Evolutionary conservation across 2,329 filamentous ascomycete genomes (phyloP).

Genomic region (Aureobasidium sp.): DNA sequence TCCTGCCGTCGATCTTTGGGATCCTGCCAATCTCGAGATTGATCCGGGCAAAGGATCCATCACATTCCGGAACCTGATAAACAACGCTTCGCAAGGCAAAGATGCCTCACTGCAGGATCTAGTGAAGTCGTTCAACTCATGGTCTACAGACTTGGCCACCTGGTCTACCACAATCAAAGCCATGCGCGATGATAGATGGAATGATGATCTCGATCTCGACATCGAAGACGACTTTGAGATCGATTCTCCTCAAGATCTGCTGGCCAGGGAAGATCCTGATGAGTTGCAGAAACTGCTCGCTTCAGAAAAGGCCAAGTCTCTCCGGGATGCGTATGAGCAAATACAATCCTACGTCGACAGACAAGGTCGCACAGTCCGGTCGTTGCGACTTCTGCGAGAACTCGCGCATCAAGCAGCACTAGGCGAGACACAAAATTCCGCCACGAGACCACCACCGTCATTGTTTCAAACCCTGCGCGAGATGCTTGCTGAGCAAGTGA

Average conservation of each 20-base stretch:
- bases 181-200: slow-evolving; percentile 63
- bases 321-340: slow-evolving; percentile 49
- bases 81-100: slow-evolving; percentile 63
- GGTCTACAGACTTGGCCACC: slow-evolving; percentile 65
- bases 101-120: slow-evolving; percentile 57
- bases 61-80: slow-evolving; percentile 60
- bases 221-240: slow-evolving; percentile 65
- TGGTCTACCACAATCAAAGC: slow-evolving; percentile 55
- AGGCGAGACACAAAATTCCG: slow-evolving; percentile 5
- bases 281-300: slow-evolving; percentile 42
- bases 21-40: slow-evolving; percentile 20
- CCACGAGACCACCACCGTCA: slow-evolving; percentile 46
- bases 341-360: slow-evolving; percentile 19
- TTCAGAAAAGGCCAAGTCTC: slow-evolving; percentile 39
- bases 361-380: slow-evolving; percentile 48
- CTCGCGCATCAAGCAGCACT: slow-evolving; percentile 57
- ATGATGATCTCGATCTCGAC: slow-evolving; percentile 58
- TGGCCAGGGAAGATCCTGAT: slow-evolving; percentile 65
- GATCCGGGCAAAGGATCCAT: slow-evolving; percentile 26
- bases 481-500: slow-evolving; percentile 49
- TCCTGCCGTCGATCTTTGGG: slow-evolving; percentile 19
- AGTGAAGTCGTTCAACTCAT: slow-evolving; percentile 58
- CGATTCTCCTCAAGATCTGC: slow-evolving; percentile 45
- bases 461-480: slow-evolving; percentile 59
- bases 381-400: slow-evolving; percentile 67